Evolutionary conservation across 225 moss, liverwort and hornwort genomes (phyloP).

Genomic region (Pleurozium schreberi): DNA sequence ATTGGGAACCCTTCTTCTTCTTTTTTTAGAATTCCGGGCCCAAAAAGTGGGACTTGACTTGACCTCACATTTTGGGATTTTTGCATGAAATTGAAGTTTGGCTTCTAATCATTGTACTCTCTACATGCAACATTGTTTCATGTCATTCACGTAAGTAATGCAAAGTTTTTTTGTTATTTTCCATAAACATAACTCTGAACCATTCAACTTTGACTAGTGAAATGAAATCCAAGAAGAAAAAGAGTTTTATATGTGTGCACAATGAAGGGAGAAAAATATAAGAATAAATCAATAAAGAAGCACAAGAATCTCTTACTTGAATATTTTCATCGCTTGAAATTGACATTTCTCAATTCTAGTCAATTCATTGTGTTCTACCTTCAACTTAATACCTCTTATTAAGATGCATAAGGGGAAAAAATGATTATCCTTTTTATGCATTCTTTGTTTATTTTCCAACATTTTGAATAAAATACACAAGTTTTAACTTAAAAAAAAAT

Average conservation of each 20-base stretch:
- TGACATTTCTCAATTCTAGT: too few relatives aligned
- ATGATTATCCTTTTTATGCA: neutral
- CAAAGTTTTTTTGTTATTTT: too few relatives aligned
- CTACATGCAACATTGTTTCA: neutral
- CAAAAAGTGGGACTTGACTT: neutral
- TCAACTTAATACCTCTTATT: too few relatives aligned
- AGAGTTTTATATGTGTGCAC: too few relatives aligned
- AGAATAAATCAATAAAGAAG: too few relatives aligned
- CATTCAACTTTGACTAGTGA: too few relatives aligned
- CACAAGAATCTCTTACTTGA: too few relatives aligned
- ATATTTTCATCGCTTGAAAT: too few relatives aligned
- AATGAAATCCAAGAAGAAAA: too few relatives aligned
- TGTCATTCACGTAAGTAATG: fast-evolving
- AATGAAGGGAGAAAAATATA: too few relatives aligned
- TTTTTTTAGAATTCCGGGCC: neutral
- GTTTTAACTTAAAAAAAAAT: neutral
- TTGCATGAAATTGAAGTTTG: neutral
- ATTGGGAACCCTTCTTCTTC: fast-evolving
- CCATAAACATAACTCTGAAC: too few relatives aligned
- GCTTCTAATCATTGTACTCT: neutral
- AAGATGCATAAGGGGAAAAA: neutral
- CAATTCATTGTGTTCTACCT: too few relatives aligned
- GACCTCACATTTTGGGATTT: neutral
- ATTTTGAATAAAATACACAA: neutral
- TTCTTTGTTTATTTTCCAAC: neutral